phyloP scores from a whole-genome alignment of 1,284 basidiomycete species.

The Hypsizygus ulmarius region DNA sequence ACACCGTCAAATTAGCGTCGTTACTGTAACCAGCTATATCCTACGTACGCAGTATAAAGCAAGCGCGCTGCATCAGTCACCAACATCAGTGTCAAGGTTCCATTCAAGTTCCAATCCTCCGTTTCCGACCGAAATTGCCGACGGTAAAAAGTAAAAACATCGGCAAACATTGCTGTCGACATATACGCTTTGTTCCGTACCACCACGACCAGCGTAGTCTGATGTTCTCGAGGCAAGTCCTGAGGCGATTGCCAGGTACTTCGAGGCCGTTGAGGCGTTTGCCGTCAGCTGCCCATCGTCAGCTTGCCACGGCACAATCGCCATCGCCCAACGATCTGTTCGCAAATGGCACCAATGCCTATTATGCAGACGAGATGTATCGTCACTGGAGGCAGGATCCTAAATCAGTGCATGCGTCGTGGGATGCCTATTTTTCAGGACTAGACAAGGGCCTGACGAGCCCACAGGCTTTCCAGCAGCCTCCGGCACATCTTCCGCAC shows the following conservation, averaged over 20 bases:
- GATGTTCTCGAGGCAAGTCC: conserved; percentile 34
- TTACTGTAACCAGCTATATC: no score
- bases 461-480: conserved; percentile 81
- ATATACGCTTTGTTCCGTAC: conserved; percentile 5
- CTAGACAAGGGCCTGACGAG: conserved; percentile 88
- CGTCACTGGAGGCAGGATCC: conserved; percentile 89
- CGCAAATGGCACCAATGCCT: conserved; percentile 89
- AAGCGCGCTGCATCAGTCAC: no score
- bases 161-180: conserved; percentile 7
- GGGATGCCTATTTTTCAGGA: conserved; percentile 94
- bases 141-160: conserved; percentile 9
- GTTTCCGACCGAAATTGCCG: conserved; percentile 10
- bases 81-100: no score
- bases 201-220: conserved; percentile 4
- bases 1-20: no score
- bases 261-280: conserved; percentile 12
- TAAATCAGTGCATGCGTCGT: conserved; percentile 89
- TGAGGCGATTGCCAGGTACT: conserved; percentile 26
- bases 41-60: no score
- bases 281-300: conserved; percentile 22
- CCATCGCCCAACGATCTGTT: conserved; percentile 78
- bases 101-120: not conserved
- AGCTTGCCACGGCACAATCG: conserved; percentile 51
- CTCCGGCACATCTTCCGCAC: conserved; percentile 68
- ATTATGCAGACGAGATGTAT: conserved; percentile 98